Evolutionary conservation across 2,329 filamentous ascomycete species (phyloP).

Genomic region (Fusarium sulawesiense): DNA sequence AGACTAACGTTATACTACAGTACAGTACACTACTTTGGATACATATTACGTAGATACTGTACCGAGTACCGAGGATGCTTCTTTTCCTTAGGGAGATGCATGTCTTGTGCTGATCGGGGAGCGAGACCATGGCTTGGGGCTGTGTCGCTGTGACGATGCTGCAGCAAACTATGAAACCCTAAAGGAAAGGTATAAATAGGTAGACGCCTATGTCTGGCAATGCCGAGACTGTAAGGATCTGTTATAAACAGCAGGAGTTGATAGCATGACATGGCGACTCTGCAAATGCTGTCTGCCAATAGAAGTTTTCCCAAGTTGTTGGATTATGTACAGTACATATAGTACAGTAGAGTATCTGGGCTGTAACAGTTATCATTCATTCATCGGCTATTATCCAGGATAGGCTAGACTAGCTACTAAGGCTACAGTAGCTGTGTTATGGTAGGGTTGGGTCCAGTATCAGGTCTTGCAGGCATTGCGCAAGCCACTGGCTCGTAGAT

Average conservation of each 20-base stretch:
- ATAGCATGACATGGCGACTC: not conserved
- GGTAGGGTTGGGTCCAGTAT: not conserved
- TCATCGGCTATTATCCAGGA: not conserved
- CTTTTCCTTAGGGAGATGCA: conserved; percentile 1
- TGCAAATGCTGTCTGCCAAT: not conserved
- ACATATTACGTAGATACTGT: conserved; percentile 6
- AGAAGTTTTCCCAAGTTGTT: not conserved
- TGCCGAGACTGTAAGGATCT: not conserved
- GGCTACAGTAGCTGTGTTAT: not conserved
- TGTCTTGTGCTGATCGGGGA: not conserved
- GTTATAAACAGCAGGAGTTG: not conserved
- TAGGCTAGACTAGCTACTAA: not conserved
- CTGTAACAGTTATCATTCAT: not conserved
- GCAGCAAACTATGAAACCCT: not conserved
- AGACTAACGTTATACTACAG: not conserved
- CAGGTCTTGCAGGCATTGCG: conserved; percentile 6
- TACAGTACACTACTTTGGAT: not conserved
- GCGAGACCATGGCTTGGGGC: conserved; percentile 2
- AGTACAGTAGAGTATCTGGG: not conserved
- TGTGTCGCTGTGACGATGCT: conserved; percentile 12
- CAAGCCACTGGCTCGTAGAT: conserved; percentile 21
- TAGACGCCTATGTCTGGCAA: not conserved
- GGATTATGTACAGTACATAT: not conserved
- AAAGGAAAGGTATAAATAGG: not conserved
- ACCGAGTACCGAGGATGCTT: conserved; percentile 18